Evolutionary conservation across 1,284 basidiomycete species (phyloP).

Genomic region (Trametes versicolor): DNA sequence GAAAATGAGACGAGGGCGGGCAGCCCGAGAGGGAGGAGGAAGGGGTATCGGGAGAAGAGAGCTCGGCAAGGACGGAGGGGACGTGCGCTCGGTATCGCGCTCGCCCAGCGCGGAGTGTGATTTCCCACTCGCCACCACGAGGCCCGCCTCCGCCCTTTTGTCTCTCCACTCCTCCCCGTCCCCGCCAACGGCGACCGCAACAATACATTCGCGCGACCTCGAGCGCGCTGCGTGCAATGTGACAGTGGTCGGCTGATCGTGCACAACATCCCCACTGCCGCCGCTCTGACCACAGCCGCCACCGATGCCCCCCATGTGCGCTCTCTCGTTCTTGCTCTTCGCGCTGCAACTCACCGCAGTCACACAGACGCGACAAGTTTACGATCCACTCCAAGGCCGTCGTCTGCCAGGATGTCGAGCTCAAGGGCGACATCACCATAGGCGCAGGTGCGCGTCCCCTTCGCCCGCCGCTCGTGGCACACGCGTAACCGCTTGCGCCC

Average conservation of each 20-base stretch:
- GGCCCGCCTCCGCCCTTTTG: slow-evolving; percentile 7
- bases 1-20: background rate
- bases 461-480: background rate
- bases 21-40: background rate
- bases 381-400: slow-evolving; percentile 64
- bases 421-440: slow-evolving; percentile 92
- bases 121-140: slow-evolving; percentile 20
- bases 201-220: slow-evolving; percentile 1
- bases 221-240: background rate
- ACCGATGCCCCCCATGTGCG: slow-evolving; percentile 38
- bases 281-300: slow-evolving; percentile 8
- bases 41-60: slow-evolving; percentile 12
- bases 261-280: background rate
- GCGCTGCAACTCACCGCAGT: slow-evolving; percentile 2
- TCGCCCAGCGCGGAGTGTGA: slow-evolving; percentile 3
- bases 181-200: slow-evolving; percentile 2
- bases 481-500: background rate
- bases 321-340: background rate
- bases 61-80: slow-evolving; percentile 1
- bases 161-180: slow-evolving; percentile 3
- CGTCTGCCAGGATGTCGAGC: slow-evolving; percentile 88
- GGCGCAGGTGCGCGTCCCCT: slow-evolving; percentile 66
- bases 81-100: background rate
- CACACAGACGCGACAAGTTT: slow-evolving; percentile 46
- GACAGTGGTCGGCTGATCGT: background rate